Evolutionary conservation across 2,329 filamentous ascomycete genomes (phyloP), one percentile per base, ranked within the genome.

Genomic region (Pseudohalonectria lignicola): DNA sequence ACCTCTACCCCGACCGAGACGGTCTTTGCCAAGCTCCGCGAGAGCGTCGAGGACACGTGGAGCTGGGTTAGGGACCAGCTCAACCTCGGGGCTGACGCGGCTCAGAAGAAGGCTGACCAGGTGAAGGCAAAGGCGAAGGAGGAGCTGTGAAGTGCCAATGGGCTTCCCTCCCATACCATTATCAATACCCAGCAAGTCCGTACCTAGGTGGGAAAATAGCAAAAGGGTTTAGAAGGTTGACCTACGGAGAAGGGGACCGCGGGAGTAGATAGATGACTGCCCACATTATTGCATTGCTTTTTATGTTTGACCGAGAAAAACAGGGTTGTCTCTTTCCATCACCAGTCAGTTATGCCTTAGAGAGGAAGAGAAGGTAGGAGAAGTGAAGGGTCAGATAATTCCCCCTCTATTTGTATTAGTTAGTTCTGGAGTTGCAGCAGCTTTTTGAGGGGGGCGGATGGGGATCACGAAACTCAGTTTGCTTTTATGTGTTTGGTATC

Each of bases 1-100:
- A 84, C 80, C 5, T 74, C 69, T 8, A 71, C 71, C 20, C 81
- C 84, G 12, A 61, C 71, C 36, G 75, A 67, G 37, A 83, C 80
- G 6, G 59, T 86, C 34, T 72, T 77, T 45, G 79, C 77, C 53
- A 81, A 80, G 57, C 49, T 85, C 41, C 59, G 60, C 41, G 70
- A 72, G 44, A 60, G 55, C 35, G 57, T 68, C 43, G 58, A 63
- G 46, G 59, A 59, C 18, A 60, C 63, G 19, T 69, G 66, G 59
- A 62, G 68, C 42, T 77, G 72, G 73, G 54, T 72, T 39, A 43
- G 63, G 37, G 51, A 54, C 25, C 70, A 76, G 48, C 53, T 76
- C 13, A 58, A 58, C 25, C 45, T 66, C 5, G 71, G 71, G 1
- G 59, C 64, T 1, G 60, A 69, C 16, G 64, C 55, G 15, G 69